These are phyloP conservation scores for Panus rudis DNA, from an alignment of 768 basidiomycete genomes.

Conservation along the genomic window DNA sequence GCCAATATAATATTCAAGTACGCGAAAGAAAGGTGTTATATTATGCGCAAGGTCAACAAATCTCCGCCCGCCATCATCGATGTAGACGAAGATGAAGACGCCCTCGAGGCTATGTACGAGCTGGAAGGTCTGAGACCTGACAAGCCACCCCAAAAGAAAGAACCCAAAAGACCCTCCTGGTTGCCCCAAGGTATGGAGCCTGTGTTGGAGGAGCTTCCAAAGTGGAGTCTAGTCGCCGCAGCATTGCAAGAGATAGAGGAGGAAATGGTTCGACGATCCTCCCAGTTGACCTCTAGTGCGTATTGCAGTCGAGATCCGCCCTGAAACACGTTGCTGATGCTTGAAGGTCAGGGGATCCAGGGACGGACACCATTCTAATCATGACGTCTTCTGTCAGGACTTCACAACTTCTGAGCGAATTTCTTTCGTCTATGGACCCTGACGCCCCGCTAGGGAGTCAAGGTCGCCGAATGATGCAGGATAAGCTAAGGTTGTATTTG, in stretches of 20 bases:
- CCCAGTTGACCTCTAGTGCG: conserved; percentile 19
- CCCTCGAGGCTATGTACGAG: conserved; percentile 68
- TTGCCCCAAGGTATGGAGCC: conserved; percentile 76
- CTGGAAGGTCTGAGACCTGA: conserved; percentile 31
- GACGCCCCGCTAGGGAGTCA: conserved; percentile 51
- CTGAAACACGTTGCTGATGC: not conserved
- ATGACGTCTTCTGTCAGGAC: conserved; percentile 83
- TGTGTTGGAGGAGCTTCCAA: conserved; percentile 88
- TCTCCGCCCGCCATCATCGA: conserved; percentile 26
- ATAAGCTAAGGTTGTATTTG: conserved; percentile 64
- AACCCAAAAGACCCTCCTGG: conserved; percentile 43
- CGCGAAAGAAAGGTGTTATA: conserved; percentile 79
- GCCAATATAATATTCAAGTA: conserved; percentile 80
- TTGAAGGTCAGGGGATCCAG: conserved; percentile 30
- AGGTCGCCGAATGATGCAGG: conserved; percentile 75
- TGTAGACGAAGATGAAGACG: conserved; percentile 57
- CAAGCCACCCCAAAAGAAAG: conserved; percentile 9
- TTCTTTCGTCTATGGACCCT: conserved; percentile 60
- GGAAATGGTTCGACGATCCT: conserved; percentile 64
- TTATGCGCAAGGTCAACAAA: conserved; percentile 28
- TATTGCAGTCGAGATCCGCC: not conserved
- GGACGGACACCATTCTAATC: conserved; percentile 73
- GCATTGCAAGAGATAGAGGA: conserved; percentile 87
- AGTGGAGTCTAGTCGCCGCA: conserved; percentile 85
- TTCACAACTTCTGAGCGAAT: conserved; percentile 70